Evolutionary conservation across 495 filamentous ascomycete genomes (phyloP).

Genomic region (Bombardia bombarda): DNA sequence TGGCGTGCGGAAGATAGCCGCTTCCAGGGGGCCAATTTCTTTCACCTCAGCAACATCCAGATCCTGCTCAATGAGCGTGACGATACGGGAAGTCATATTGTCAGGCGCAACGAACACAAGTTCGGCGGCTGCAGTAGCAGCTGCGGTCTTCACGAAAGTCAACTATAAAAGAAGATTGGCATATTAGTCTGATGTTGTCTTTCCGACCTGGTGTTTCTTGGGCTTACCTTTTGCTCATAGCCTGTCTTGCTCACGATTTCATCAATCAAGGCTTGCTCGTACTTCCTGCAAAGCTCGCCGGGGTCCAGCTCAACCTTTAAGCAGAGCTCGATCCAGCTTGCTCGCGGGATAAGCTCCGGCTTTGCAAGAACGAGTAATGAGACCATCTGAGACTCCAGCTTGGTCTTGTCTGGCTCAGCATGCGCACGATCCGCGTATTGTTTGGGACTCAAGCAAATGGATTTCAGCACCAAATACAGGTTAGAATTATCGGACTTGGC

Average conservation of each 20-base stretch:
- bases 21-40: constrained; percentile 72
- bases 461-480: constrained; percentile 56
- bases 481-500: constrained; percentile 57
- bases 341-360: constrained; percentile 64
- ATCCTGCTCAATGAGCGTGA: constrained; percentile 63
- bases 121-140: constrained; percentile 75
- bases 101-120: constrained; percentile 91
- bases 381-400: constrained; percentile 57
- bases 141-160: constrained; percentile 51
- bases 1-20: constrained; percentile 81
- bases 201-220: too few relatives aligned
- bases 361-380: constrained; percentile 71
- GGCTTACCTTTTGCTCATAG: constrained; percentile 39
- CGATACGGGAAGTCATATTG: constrained; percentile 63
- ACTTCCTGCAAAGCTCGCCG: constrained; percentile 57
- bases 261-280: constrained; percentile 36
- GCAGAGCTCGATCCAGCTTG: constrained; percentile 83
- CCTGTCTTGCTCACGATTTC: constrained; percentile 41
- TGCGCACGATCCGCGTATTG: constrained; percentile 30
- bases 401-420: constrained; percentile 26
- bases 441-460: constrained; percentile 54
- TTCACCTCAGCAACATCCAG: constrained; percentile 58
- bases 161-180: constrained; percentile 23
- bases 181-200: constrained; percentile 16
- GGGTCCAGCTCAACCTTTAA: constrained; percentile 73